Conservation (phyloP, 768 basidiomycete species). For the Calocybe gangraenosa region DNA sequence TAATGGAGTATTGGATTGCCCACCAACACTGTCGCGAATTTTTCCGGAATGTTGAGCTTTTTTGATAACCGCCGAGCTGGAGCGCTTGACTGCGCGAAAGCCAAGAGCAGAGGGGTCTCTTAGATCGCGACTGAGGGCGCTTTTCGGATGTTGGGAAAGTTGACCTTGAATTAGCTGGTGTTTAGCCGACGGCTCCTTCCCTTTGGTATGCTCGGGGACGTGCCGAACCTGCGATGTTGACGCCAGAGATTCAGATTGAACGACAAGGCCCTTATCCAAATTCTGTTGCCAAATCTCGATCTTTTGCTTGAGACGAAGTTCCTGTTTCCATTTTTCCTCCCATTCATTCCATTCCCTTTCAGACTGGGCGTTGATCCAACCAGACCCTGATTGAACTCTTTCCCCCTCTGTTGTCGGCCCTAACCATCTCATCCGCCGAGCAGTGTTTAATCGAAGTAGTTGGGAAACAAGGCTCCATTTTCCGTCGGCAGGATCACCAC, state of each 20-base stretch:
- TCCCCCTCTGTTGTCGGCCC: constrained; percentile 19
- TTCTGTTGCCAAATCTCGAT: constrained; percentile 24
- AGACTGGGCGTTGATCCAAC: constrained; percentile 35
- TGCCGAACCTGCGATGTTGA: too few relatives aligned
- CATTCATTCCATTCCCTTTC: constrained; percentile 47
- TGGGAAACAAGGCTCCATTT: constrained; percentile 43
- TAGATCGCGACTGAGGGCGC: background rate
- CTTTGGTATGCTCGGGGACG: background rate
- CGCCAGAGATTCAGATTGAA: constrained; percentile 8
- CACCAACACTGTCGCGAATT: background rate
- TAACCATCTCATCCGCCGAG: constrained; percentile 32
- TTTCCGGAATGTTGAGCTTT: constrained; percentile 21
- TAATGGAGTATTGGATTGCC: background rate
- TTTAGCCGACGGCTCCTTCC: background rate
- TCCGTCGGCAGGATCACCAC: constrained; percentile 36
- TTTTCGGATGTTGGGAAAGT: background rate
- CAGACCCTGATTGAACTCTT: constrained; percentile 20
- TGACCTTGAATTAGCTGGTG: background rate
- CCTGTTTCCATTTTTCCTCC: constrained; percentile 32
- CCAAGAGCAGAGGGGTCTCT: constrained; percentile 29
- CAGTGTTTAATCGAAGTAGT: constrained; percentile 35
- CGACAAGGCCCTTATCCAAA: constrained; percentile 10
- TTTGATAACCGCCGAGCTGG: constrained; percentile 16
- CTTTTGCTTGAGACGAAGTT: constrained; percentile 20
- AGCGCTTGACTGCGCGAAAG: constrained; percentile 42